Percentiles rank a stretch among this genome's conserved stretches.
Conservation (phyloP, 2,329 filamentous ascomycete species). For the Trichoderma guizhouense region DNA sequence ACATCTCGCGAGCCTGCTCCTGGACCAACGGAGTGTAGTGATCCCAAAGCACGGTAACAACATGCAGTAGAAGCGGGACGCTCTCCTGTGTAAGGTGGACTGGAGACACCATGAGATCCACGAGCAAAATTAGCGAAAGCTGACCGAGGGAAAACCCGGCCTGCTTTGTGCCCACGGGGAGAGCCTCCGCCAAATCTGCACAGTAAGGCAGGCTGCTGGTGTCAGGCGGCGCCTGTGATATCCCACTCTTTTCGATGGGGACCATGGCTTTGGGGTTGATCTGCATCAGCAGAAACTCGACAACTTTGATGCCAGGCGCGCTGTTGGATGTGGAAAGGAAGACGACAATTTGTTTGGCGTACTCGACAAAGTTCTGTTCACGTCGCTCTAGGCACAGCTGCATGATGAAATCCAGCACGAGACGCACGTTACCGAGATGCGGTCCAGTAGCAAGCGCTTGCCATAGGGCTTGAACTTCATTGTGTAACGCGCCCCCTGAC, state of each 20-base stretch:
- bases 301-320: constrained; percentile 79
- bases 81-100: constrained; percentile 75
- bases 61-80: constrained; percentile 82
- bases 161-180: constrained; percentile 88
- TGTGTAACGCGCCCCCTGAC: constrained; percentile 81
- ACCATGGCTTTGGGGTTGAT: constrained; percentile 97
- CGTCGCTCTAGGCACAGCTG: constrained; percentile 85
- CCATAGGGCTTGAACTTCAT: constrained; percentile 97
- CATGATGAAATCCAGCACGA: constrained; percentile 96
- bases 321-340: constrained; percentile 79
- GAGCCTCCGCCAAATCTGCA: constrained; percentile 73
- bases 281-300: constrained; percentile 89
- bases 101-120: constrained; percentile 93
- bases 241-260: constrained; percentile 74
- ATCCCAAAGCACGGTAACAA: constrained; percentile 93
- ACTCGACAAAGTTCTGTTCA: constrained; percentile 97
- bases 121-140: constrained; percentile 85
- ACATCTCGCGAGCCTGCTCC: constrained; percentile 94
- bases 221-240: constrained; percentile 68
- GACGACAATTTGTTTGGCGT: constrained; percentile 96
- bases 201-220: constrained; percentile 78
- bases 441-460: constrained; percentile 92
- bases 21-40: constrained; percentile 94
- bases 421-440: constrained; percentile 86
- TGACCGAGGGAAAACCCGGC: constrained; percentile 90